phyloP scores from a whole-genome alignment of 2,329 filamentous ascomycete genomes.

The Talaromyces albobiverticillius region DNA sequence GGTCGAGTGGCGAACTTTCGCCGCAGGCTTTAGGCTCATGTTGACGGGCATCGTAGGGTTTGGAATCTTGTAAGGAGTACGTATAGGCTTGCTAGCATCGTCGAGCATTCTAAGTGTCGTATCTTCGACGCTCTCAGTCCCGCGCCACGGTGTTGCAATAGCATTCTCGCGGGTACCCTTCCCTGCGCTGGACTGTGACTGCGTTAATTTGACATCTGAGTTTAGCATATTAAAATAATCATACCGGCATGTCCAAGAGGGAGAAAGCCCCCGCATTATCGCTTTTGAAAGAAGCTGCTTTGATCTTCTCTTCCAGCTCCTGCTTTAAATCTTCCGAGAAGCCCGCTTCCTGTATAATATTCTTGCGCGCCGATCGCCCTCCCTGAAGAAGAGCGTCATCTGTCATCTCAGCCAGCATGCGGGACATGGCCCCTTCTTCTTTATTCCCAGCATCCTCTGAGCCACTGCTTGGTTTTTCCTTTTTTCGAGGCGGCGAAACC shows the following conservation, averaged over 20 bases:
- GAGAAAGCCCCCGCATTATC: slow-evolving; percentile 55
- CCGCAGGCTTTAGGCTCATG: slow-evolving; percentile 44
- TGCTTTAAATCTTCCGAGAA: slow-evolving; percentile 61
- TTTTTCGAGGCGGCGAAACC: slow-evolving; percentile 22
- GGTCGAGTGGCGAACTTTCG: slow-evolving; percentile 41
- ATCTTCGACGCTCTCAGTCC: slow-evolving; percentile 71
- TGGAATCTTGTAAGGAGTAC: slow-evolving; percentile 41
- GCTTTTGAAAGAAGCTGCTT: slow-evolving; percentile 53
- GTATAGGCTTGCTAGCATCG: slow-evolving; percentile 58
- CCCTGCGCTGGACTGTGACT: slow-evolving; percentile 54
- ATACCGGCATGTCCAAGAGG: slow-evolving; percentile 51
- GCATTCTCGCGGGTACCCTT: slow-evolving; percentile 67
- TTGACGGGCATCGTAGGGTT: slow-evolving; percentile 39
- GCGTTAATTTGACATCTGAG: background rate
- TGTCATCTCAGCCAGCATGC: slow-evolving; percentile 58
- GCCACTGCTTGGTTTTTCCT: slow-evolving; percentile 18
- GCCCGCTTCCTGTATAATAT: slow-evolving; percentile 59
- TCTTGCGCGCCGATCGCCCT: slow-evolving; percentile 53
- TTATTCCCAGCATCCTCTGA: slow-evolving; percentile 24
- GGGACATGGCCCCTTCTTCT: slow-evolving; percentile 56
- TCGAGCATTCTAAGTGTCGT: slow-evolving; percentile 76
- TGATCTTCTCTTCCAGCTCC: slow-evolving; percentile 58
- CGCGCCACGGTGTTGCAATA: slow-evolving; percentile 70
- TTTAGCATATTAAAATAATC: slow-evolving; percentile 3
- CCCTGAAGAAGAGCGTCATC: slow-evolving; percentile 57